Evolutionary conservation across 352 stramenopile species (phyloP).

Genomic region (Globisporangium lucens): DNA sequence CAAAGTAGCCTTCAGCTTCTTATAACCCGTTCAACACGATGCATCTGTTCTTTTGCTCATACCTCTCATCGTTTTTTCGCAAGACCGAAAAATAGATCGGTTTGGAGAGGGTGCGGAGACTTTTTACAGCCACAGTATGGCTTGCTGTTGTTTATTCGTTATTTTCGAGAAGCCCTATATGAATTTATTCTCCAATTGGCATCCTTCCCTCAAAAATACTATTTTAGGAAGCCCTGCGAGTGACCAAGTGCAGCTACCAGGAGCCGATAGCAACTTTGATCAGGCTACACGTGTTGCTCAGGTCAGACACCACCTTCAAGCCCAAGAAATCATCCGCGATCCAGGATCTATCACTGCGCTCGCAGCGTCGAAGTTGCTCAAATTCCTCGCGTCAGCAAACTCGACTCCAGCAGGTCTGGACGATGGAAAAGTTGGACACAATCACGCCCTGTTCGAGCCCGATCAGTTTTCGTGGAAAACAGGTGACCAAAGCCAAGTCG

Average conservation of each 20-base stretch:
- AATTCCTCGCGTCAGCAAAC: slow-evolving; percentile 2
- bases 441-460: background rate
- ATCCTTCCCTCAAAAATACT: too few relatives aligned
- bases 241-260: background rate
- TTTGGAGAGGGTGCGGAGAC: too few relatives aligned
- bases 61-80: too few relatives aligned
- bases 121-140: too few relatives aligned
- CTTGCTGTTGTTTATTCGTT: too few relatives aligned
- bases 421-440: background rate
- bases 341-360: background rate
- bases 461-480: slow-evolving; percentile 6
- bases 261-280: background rate
- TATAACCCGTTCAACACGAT: too few relatives aligned
- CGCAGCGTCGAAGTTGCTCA: slow-evolving; percentile 2
- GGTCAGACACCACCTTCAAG: slow-evolving; percentile 10
- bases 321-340: slow-evolving; percentile 1
- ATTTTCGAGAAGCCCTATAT: too few relatives aligned
- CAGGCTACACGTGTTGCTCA: slow-evolving; percentile 10
- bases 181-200: too few relatives aligned
- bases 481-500: background rate
- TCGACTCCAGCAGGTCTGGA: background rate
- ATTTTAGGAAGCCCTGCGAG: too few relatives aligned
- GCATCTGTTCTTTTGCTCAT: too few relatives aligned
- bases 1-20: too few relatives aligned
- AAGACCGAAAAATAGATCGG: too few relatives aligned